phyloP scores from a whole-genome alignment of 495 filamentous ascomycete species.

The Penicillium egyptiacum region DNA sequence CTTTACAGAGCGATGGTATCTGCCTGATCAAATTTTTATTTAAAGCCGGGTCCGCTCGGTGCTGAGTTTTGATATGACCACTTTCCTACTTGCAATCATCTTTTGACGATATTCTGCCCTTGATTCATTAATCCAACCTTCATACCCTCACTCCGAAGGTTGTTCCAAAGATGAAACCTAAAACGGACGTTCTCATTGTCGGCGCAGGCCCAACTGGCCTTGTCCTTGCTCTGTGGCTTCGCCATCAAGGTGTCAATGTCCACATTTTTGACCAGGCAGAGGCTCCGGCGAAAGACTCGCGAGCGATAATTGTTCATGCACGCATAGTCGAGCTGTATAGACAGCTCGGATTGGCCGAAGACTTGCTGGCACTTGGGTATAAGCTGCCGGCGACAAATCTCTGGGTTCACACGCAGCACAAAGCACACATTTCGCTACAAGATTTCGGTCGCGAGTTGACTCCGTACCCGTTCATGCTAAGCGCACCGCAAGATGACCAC shows the following conservation, averaged over 20 bases:
- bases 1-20: neutral
- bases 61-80: neutral
- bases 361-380: constrained; percentile 31
- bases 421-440: constrained; percentile 24
- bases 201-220: constrained; percentile 47
- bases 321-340: constrained; percentile 46
- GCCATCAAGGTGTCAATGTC: constrained; percentile 32
- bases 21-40: neutral
- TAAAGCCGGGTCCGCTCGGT: neutral
- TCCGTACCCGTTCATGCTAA: constrained; percentile 37
- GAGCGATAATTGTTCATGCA: constrained; percentile 41
- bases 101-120: neutral
- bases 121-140: neutral
- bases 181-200: constrained; percentile 39
- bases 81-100: neutral
- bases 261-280: constrained; percentile 39
- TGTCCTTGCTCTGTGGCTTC: constrained; percentile 41
- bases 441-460: constrained; percentile 33
- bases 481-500: constrained; percentile 36
- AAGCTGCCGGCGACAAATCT: constrained; percentile 37
- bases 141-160: neutral
- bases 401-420: constrained; percentile 31
- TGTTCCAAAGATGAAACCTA: constrained; percentile 14
- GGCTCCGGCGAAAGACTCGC: constrained; percentile 31
- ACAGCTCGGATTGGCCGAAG: constrained; percentile 39